These are phyloP conservation scores for Willaertia magna DNA, from an alignment of 208 protist species.

Conservation along the genomic window DNA sequence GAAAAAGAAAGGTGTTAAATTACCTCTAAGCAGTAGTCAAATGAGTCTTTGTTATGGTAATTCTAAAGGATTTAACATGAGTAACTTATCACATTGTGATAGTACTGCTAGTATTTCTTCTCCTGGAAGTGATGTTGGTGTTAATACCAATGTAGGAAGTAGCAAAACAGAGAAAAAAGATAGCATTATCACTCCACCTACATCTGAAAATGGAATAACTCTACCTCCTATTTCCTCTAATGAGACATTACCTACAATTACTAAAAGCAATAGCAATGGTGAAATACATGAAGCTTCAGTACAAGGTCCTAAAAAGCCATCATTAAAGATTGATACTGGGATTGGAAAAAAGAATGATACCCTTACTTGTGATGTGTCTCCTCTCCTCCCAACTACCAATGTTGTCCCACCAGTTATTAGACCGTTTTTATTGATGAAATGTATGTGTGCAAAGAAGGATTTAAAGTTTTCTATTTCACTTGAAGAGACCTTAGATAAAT, in stretches of 20 bases:
- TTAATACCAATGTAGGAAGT: no score
- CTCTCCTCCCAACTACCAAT: background rate
- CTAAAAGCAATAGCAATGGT: background rate
- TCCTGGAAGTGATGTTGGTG: no score
- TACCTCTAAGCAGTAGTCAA: background rate
- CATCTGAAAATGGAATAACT: no score
- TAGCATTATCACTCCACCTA: no score
- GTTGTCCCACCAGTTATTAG: background rate
- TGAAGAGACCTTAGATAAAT: background rate
- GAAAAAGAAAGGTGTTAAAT: background rate
- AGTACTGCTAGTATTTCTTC: no score
- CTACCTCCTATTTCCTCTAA: no score
- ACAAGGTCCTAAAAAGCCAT: background rate
- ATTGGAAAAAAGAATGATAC: background rate
- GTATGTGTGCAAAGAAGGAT: background rate
- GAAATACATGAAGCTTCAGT: background rate
- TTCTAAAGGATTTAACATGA: no score
- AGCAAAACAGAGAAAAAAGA: no score
- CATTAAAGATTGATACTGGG: background rate
- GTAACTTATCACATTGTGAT: no score
- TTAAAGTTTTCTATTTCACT: background rate
- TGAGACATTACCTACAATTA: background rate
- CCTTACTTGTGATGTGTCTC: background rate
- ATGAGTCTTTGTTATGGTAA: no score
- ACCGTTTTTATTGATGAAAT: background rate